Base-by-base conservation (phyloP, 2,329 filamentous ascomycete species). In the Talaromyces sp. region DNA sequence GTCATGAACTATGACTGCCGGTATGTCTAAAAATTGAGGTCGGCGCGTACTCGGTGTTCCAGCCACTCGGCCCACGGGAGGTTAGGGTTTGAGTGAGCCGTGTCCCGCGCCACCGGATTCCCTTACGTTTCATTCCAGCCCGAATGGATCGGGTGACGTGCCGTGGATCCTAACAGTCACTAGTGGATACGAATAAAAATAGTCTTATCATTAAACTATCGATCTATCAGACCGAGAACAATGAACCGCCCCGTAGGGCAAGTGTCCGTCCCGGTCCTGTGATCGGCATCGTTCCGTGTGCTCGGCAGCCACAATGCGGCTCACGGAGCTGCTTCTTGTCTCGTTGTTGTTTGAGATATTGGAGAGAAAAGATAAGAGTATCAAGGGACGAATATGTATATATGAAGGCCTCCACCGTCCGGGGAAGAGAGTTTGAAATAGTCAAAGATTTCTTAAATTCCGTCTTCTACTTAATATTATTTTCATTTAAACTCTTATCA, bases 181-280 rank as follows among this genome's bases (percentile, higher is more conserved):
- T 53, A 27, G 25, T 13, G 28, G 28, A 17, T 53, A 53, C 28
- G 11, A 30, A 19, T 28, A 53, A 30, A 27, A 53, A 19, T 27
- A 53, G 28, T 19, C 49, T 53, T 53, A 53, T 53, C 49, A 17
- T 17, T n/a, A 53, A 30, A 32, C 11, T 28, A 30, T 28, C 11
- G 9, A 47, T 19, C 11, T 47, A 25, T 47, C 44, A 22, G 44
- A 9, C 44, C 44, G 11, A 47, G 8, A 19, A 39, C 22, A 47
- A 53, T 30, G 19, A 30, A 53, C 49, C 8, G 27, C 5, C 27
- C 39, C 44, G 44, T 47, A 47, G 44, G 58, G 32, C 58, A 36
- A 58, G 47, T 53, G 56, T 55, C 60, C 61, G 61, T 60, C 28
- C 63, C 64, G 64, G 62, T 66, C 64, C 36, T 60, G 61, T 65